These are phyloP conservation scores for Melaleuca alternifolia DNA, from an alignment of 345 rosid genomes.

Conservation along the genomic window DNA sequence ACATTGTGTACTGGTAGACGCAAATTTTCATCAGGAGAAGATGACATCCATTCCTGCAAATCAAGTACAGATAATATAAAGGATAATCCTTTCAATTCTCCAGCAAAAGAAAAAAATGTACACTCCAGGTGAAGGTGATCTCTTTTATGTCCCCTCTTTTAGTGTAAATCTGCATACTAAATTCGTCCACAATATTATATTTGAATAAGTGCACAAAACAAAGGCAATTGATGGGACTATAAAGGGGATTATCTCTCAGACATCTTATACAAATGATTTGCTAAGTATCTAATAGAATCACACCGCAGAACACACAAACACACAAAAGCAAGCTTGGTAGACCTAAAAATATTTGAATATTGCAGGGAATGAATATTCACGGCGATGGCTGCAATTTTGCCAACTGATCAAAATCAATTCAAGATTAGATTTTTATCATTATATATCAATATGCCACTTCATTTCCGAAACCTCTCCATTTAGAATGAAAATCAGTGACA, in stretches of 20 bases:
- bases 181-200: not conserved
- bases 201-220: not conserved
- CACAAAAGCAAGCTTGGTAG: not conserved
- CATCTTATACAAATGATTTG: not conserved
- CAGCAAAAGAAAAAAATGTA: not conserved
- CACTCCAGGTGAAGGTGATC: not conserved
- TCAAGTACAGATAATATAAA: not conserved
- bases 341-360: not conserved
- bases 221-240: not conserved
- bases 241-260: not conserved
- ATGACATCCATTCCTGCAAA: constrained; percentile 70
- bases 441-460: not conserved
- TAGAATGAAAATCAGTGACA: not conserved
- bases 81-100: not conserved
- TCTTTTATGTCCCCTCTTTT: not conserved
- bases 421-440: not conserved
- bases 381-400: not conserved
- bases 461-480: not conserved
- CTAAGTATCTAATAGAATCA: not conserved
- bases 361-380: not conserved
- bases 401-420: not conserved
- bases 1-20: constrained; percentile 65
- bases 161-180: not conserved
- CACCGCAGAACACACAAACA: not conserved
- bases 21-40: constrained; percentile 52